These are phyloP conservation scores for Kickxella alabastrina DNA, from an alignment of 192 early-diverging fungal genomes.

Conservation along the genomic window DNA sequence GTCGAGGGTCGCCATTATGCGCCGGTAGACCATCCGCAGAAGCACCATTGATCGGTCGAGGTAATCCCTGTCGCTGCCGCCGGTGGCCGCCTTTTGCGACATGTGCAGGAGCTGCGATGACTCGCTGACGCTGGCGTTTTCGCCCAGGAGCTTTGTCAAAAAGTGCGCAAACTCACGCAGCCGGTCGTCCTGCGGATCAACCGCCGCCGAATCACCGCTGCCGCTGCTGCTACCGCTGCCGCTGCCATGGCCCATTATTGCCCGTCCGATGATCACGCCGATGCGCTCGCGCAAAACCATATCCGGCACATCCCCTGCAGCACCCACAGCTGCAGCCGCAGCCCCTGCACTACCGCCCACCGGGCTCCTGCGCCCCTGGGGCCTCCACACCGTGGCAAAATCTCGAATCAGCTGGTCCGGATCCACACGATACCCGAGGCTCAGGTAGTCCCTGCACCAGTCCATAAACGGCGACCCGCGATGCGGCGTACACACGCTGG, in stretches of 20 bases:
- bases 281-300: conserved; percentile 27
- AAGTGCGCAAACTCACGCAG: conserved; percentile 45
- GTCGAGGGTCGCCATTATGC: conserved; percentile 72
- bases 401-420: conserved; percentile 47
- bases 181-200: conserved; percentile 27
- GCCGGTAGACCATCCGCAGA: conserved; percentile 45
- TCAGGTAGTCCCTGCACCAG: conserved; percentile 83
- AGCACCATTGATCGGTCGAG: conserved; percentile 25
- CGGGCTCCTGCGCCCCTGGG: background rate
- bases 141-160: conserved; percentile 32
- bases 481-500: conserved; percentile 93
- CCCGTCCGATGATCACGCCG: conserved; percentile 25
- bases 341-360: conserved; percentile 1
- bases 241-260: conserved; percentile 9
- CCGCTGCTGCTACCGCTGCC: background rate
- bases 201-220: conserved; percentile 5
- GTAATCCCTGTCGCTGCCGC: conserved; percentile 33
- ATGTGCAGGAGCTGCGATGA: conserved; percentile 22
- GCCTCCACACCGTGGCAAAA: conserved; percentile 46
- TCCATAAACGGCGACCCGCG: conserved; percentile 92
- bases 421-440: conserved; percentile 63
- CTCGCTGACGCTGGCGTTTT: conserved; percentile 37
- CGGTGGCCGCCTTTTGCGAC: conserved; percentile 17
- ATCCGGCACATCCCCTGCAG: conserved; percentile 19
- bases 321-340: background rate